Base-by-base conservation (phyloP, 192 early-diverging fungal genomes). In the Lobulomyces angularis region DNA sequence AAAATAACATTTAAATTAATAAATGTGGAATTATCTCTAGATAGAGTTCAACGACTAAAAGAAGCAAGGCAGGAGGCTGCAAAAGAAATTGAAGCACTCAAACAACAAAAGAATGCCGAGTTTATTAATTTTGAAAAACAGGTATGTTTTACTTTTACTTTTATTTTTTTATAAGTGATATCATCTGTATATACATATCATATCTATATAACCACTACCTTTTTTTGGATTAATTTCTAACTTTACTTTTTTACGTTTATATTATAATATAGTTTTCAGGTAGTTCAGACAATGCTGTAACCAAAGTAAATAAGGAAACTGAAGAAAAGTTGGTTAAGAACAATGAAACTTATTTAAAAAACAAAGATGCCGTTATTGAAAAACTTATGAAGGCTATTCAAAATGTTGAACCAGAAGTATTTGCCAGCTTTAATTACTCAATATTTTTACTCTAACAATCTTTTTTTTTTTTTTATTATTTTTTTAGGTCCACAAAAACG, bases 41-140 rank as follows among this genome's bases (percentile, higher is more conserved):
- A 91, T 64, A 86, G 93, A 40, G 75, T 87, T 37, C 79, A 90
- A 60, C 75, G 87, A 33, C 66, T 97, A 36, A 90, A 91, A 69
- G 89, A 88, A 53, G 93, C 93, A n/a, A 82, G 93, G 45, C 75
- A 81, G 8, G 88, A 91, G 50, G 93, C 93, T 20, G 69, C 67
- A 44, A 88, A 88, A 62, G 93, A 91, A 37, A 90, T 97, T 45
- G 82, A 85, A 32, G 67, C 66, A 27, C 66, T 92, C 33, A 91
- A 92, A 60, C 64, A 63, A 29, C 67, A 76, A 56, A 97, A 92
- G 70, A 79, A 79, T 49, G 60, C 67, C 28, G 88, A 91, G 50
- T 87, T 82, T 51, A 62, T 71, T 45, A 50, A 53, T 19, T 88
- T 79, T 56, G 83, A 86, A 35, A 61, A 71, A 49, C 62, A 78